A percentile compares a stretch with the other conserved stretches of the same genome.
phyloP scores from a whole-genome alignment of 805 yeast genomes.

The Pichia paraexigua region DNA sequence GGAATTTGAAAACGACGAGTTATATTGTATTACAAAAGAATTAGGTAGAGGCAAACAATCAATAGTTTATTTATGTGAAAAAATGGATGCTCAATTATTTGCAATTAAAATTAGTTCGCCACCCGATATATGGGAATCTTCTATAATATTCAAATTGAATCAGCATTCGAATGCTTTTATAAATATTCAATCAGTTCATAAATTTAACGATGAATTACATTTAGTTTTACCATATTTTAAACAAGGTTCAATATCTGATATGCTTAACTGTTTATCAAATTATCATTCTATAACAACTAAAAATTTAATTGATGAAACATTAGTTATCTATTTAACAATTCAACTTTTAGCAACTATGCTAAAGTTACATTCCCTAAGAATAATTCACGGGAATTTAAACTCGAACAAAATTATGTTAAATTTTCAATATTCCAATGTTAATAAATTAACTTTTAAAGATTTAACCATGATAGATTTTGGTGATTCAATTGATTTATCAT shows the following conservation, averaged over 20 bases:
- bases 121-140: constrained; percentile 72
- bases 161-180: constrained; percentile 31
- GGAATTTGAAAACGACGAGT: constrained; percentile 33
- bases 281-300: constrained; percentile 18
- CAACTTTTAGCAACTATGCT: constrained; percentile 57
- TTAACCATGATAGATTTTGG: constrained; percentile 66
- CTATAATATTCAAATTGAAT: constrained; percentile 54
- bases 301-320: constrained; percentile 45
- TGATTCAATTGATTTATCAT: constrained; percentile 60
- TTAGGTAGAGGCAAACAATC: constrained; percentile 83
- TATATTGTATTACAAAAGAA: constrained; percentile 42
- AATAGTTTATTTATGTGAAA: constrained; percentile 63
- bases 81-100: constrained; percentile 42
- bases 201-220: constrained; percentile 60
- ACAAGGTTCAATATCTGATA: constrained; percentile 69
- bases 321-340: constrained; percentile 54
- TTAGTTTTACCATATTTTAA: constrained; percentile 52
- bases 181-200: constrained; percentile 42
- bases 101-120: constrained; percentile 74
- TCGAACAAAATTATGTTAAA: constrained; percentile 82
- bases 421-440: constrained; percentile 24
- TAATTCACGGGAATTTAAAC: constrained; percentile 79
- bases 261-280: constrained; percentile 40
- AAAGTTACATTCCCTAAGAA: constrained; percentile 52
- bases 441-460: constrained; percentile 16